These are phyloP conservation scores for Boletus huronensis DNA, from an alignment of 768 basidiomycete species.

Conservation along the genomic window DNA sequence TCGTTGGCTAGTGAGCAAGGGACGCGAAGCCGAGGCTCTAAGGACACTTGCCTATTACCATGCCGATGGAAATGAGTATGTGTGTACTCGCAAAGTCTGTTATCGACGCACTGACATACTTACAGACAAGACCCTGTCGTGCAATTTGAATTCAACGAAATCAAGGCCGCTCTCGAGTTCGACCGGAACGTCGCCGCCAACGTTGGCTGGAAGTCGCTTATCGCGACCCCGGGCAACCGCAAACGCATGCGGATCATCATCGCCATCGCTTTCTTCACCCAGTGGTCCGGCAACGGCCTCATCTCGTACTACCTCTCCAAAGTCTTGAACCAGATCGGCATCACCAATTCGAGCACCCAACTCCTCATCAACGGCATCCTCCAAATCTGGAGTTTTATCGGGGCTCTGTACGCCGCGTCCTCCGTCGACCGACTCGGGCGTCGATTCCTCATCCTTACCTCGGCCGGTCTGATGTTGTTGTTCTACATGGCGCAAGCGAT, in stretches of 20 bases:
- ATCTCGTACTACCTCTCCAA: constrained; percentile 74
- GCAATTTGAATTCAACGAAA: constrained; percentile 74
- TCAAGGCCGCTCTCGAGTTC: constrained; percentile 72
- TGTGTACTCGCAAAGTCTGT: not conserved
- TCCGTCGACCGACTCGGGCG: constrained; percentile 62
- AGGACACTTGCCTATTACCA: constrained; percentile 77
- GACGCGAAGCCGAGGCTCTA: constrained; percentile 64
- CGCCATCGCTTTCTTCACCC: constrained; percentile 65
- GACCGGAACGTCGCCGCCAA: constrained; percentile 58
- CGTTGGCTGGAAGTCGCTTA: constrained; percentile 66
- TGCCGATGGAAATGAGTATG: constrained; percentile 65
- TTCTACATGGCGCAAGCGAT: constrained; percentile 69
- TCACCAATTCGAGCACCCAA: constrained; percentile 50
- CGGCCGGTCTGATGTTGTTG: constrained; percentile 52
- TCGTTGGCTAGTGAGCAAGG: constrained; percentile 76
- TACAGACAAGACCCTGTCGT: constrained; percentile 60
- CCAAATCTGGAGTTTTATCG: constrained; percentile 40
- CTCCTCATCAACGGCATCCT: constrained; percentile 60
- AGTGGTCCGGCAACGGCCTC: constrained; percentile 74
- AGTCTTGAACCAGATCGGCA: constrained; percentile 62
- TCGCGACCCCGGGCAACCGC: constrained; percentile 63
- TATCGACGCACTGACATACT: not conserved
- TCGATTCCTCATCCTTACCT: constrained; percentile 61
- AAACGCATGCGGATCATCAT: constrained; percentile 66
- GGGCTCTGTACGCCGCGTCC: constrained; percentile 15